Conservation (phyloP, 495 filamentous ascomycete genomes). For the Neohortaea acidophila region DNA sequence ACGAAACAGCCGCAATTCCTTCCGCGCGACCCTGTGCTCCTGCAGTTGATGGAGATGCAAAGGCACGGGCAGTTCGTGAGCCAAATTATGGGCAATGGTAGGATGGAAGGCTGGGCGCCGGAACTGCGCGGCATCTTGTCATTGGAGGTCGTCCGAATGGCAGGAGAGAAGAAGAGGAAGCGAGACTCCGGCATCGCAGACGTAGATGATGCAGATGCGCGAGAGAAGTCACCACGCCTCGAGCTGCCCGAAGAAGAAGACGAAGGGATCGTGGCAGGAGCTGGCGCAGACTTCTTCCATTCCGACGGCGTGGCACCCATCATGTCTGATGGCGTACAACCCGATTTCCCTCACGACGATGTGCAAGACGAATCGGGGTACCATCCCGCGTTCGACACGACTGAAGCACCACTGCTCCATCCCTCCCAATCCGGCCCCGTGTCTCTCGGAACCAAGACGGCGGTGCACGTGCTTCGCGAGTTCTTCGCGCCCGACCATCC, state of each 20-base stretch:
- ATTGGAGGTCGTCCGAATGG: constrained; percentile 58
- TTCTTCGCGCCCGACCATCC: constrained; percentile 57
- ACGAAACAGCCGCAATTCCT: constrained; percentile 63
- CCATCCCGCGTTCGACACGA: constrained; percentile 52
- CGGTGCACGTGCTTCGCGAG: constrained; percentile 85
- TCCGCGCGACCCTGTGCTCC: constrained; percentile 66
- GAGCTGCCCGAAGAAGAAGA: constrained; percentile 22
- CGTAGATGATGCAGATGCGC: constrained; percentile 35
- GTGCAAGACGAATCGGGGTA: constrained; percentile 15
- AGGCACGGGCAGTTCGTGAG: constrained; percentile 77
- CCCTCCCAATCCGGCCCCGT: constrained; percentile 69
- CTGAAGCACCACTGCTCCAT: constrained; percentile 52
- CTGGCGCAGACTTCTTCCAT: constrained; percentile 7
- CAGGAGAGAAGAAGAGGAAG: constrained; percentile 82
- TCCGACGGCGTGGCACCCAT: constrained; percentile 7
- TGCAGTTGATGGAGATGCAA: constrained; percentile 81
- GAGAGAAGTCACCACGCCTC: constrained; percentile 22
- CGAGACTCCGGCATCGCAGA: constrained; percentile 77
- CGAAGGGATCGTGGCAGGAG: constrained; percentile 6
- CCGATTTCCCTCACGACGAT: constrained; percentile 17
- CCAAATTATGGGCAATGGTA: constrained; percentile 59
- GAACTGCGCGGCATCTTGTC: constrained; percentile 77
- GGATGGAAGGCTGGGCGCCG: constrained; percentile 69
- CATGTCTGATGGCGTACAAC: not conserved
- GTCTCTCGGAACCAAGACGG: constrained; percentile 80